Base-by-base conservation (phyloP, 2,329 filamentous ascomycete genomes). In the Eutypa lata region DNA sequence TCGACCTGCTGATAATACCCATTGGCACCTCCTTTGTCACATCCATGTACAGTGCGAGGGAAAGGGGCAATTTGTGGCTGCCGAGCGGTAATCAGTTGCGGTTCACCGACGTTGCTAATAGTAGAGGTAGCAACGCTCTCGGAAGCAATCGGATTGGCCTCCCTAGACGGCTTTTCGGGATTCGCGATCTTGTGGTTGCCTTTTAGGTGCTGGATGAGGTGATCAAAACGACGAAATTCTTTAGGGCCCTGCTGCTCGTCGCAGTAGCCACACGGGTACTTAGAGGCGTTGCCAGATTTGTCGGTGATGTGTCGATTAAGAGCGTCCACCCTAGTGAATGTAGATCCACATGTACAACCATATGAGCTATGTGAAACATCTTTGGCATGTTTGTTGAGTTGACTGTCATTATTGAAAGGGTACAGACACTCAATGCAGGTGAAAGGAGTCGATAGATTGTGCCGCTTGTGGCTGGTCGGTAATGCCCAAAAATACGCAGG, bases 141-240 rank as follows among this genome's bases (percentile, higher is more conserved):
- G n/a, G n/a, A n/a, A n/a, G n/a, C n/a, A n/a, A n/a, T n/a, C n/a
- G n/a, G n/a, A n/a, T n/a, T n/a, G n/a, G n/a, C n/a, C n/a, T 22
- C 19, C 19, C 19, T 43, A 7, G 40, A 18, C 19, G 57, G 51
- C 45, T 26, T 53, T 6, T 53, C 52, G 4, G 16, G 35, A 1
- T 49, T 49, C 13, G 46, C 31, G 8, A 59, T 55, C 18, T 42
- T 53, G 33, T 61, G 58, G 14, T 47, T 54, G 8, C 18, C 35
- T 37, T 53, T 57, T 3, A 59, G 18, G 40, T 62, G 58, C 24
- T 62, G 58, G 2, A n/a, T 6, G 4, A 59, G 52, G 33, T 60
- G 47, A 31, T 59, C 59, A 13, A 11, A 24, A 18, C 59, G 57
- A 22, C 13, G 13, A 47, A 61, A 61, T n/a, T 35, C 42, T 7